Base-by-base conservation (phyloP, 768 basidiomycete species). In the Russula sp. region DNA sequence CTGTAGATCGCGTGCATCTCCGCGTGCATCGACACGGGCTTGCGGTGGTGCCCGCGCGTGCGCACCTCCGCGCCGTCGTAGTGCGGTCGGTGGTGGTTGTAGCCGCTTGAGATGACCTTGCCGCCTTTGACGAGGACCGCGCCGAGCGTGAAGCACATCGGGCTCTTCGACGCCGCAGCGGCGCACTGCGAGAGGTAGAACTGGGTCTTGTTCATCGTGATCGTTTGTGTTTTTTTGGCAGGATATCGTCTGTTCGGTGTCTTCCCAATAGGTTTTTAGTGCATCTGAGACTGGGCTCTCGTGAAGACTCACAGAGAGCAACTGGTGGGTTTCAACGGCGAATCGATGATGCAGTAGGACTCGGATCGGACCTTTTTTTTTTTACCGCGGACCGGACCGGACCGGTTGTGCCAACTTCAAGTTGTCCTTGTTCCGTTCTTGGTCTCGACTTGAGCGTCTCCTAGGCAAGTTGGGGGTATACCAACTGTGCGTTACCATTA, bases 1-100 rank as follows among this genome's bases (percentile, higher is more conserved):
- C 73, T 82, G 72, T 79, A 81, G 61, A 84, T 84, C 34, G 78
- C 79, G 65, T 84, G 79, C 84, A 84, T 84, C 73, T 83, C 81
- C 3, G 83, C 82, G 66, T 84, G 82, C 81, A 84, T 79, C n/a
- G 76, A 77, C n/a, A 77, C 73, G 32, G 74, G 74, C 75, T 77
- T 80, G 55, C 77, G 75, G 66, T 74, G 75, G 66, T 74, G 74
- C 4, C 76, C 76, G 55, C 74, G 75, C 57, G 72, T 74, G 44
- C 61, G 68, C 34, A 74, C 69, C 51, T 79, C 77, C 11, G 73
- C 72, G 31, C 81, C 81, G 61, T 84, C 79, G 68, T 83, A 83
- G 61, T 80, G 79, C 31, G 82, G 75, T 42, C 82, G 75, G 67
- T 80, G 79, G 66, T 84, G 83, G 66, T 84, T 84, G 64, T 78